Evolutionary conservation across 306 rosid genomes (phyloP).

Genomic region (Potentilla sterilis): DNA sequence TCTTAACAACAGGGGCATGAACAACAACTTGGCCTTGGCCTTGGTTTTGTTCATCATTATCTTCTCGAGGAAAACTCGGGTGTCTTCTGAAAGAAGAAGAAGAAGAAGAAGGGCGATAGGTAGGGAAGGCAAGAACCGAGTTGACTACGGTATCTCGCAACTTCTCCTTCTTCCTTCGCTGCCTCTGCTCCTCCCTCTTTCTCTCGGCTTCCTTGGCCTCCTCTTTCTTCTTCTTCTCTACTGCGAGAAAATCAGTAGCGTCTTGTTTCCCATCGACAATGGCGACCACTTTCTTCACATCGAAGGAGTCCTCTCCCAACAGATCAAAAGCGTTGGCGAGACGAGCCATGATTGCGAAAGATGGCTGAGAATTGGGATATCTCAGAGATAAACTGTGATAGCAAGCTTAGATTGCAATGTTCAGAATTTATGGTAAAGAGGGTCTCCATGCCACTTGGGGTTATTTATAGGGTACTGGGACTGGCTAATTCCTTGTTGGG

Average conservation of each 20-base stretch:
- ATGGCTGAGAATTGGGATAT: not conserved
- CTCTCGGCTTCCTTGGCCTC: not conserved
- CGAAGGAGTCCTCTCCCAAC: not conserved
- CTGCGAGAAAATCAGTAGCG: not conserved
- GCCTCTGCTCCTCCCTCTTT: not conserved
- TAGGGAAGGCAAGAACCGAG: not conserved
- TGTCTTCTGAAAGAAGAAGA: not conserved
- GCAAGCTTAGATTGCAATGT: not conserved
- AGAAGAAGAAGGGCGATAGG: not conserved
- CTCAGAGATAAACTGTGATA: not conserved
- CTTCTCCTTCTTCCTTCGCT: not conserved
- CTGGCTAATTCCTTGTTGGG: not conserved
- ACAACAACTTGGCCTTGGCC: not conserved
- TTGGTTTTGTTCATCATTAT: not conserved
- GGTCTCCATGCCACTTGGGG: not conserved
- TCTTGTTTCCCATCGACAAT: not conserved
- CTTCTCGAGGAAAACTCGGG: not conserved
- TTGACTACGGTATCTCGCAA: not conserved
- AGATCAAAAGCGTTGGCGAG: slow-evolving; percentile 4
- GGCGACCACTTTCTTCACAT: not conserved
- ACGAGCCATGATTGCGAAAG: not conserved
- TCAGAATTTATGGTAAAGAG: not conserved
- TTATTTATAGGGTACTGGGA: not conserved
- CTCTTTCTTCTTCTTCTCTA: not conserved
- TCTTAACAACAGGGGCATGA: not conserved